Conservation (phyloP, 108 stramenopile species). For the Nannochloropsis salina region DNA sequence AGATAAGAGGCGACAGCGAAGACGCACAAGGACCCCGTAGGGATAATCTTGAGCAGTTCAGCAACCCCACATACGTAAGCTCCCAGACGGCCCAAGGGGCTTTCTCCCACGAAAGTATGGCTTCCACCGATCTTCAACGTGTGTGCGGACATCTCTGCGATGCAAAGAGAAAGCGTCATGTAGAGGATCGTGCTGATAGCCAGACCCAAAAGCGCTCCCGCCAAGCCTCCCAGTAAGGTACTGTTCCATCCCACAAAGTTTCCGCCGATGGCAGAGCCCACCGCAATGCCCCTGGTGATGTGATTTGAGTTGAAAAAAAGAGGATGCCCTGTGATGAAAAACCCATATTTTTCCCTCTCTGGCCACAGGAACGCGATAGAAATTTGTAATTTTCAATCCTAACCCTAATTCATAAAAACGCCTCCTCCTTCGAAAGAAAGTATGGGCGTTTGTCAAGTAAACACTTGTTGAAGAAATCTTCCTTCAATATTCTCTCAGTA, state of each 20-base stretch:
- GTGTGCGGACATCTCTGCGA: not conserved
- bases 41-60: not conserved
- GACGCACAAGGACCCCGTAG: not conserved
- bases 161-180: not conserved
- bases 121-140: constrained; percentile 17
- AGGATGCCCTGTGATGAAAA: too few species aligned
- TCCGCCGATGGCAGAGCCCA: not conserved
- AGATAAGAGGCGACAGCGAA: not conserved
- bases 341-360: too few species aligned
- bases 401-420: too few species aligned
- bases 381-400: too few species aligned
- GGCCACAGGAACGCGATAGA: too few species aligned
- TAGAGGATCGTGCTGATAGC: not conserved
- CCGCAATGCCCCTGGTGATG: not conserved
- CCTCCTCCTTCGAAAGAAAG: too few species aligned
- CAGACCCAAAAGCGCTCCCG: not conserved
- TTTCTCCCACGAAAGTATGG: constrained; percentile 8
- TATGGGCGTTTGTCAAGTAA: too few species aligned
- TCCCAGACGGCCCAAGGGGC: constrained; percentile 7
- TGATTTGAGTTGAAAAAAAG: too few species aligned
- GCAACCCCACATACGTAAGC: not conserved
- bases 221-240: not conserved
- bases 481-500: too few species aligned
- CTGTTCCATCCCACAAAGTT: not conserved
- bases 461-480: too few species aligned